Evolutionary conservation across 306 rosid genomes (phyloP), one percentile per base, ranked within the genome.

Genomic region (Acacia melanoxylon): DNA sequence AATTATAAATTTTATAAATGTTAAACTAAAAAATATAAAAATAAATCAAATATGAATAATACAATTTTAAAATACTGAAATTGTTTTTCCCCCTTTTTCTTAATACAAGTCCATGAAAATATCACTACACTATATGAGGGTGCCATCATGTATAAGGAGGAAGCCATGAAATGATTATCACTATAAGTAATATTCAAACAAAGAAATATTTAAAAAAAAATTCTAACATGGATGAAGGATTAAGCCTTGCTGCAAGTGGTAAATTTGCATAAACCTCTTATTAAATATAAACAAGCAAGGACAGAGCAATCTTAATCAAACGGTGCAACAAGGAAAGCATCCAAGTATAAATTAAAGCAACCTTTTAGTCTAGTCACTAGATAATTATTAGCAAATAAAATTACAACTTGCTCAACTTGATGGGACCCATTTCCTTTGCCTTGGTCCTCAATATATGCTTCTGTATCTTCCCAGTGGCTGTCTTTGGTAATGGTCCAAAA

Each of bases 391-490:
- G 74, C 35, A 42, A 16, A 77, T 61, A 24, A 69, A 45, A 31
- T 77, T 56, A 77, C 51, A 83, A 49, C 82, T 67, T 84, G 77
- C 81, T 95, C 70, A 46, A 41, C 87, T 85, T 87, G 37, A 89
- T 76, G 70, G 96, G 91, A 6, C 97, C 95, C 96, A 95, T 72
- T 80, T 89, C 96, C 85, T 93, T 91, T 0, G 93, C 94, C 84
- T 83, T 93, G 58, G 92, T 83, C 81, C 99, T 93, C 87, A 95
- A 89, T 83, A 92, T 59, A 83, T 95, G 97, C 87, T 95, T 95
- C 84, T 88, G 96, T 24, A 92, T 90, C 87, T 93, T 93, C 65
- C 98, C 93, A 20, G 94, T 91, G 22, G 98, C 94, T 0, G 97
- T 89, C 83, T 91, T 91, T 52, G 94, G 98, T 71, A 93, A 89